Conservation (phyloP, 192 early-diverging fungal genomes). For the Coemansia sp. region DNA sequence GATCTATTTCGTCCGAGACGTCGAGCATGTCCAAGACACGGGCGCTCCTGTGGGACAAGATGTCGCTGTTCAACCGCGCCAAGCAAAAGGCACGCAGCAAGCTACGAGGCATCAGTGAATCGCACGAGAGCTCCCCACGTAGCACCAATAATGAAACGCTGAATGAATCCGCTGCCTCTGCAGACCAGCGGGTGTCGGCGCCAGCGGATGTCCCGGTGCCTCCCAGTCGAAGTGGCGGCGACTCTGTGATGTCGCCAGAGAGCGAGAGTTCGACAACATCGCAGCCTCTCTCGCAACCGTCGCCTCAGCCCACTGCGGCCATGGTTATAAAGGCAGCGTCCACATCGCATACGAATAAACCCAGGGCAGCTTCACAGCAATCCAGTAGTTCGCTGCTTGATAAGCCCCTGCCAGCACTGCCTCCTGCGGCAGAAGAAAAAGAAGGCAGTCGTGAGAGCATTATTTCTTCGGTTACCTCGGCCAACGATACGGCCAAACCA, state of each 20-base stretch:
- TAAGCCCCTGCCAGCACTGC: slow-evolving; percentile 24
- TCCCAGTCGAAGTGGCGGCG: too few relatives aligned
- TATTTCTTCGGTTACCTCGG: background rate
- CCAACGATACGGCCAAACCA: too few relatives aligned
- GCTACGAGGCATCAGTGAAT: slow-evolving; percentile 16
- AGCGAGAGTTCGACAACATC: too few relatives aligned
- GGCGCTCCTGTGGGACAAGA: slow-evolving; percentile 38
- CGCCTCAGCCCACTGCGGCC: slow-evolving; percentile 3
- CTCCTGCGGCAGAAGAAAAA: background rate
- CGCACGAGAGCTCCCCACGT: background rate
- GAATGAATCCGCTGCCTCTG: too few relatives aligned
- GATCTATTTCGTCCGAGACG: background rate
- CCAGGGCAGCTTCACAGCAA: background rate
- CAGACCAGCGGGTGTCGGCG: too few relatives aligned
- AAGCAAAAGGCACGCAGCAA: slow-evolving; percentile 28
- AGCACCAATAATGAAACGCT: too few relatives aligned
- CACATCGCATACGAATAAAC: too few relatives aligned
- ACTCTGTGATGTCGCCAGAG: too few relatives aligned
- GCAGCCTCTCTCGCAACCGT: background rate
- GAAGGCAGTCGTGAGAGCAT: background rate
- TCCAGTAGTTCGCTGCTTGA: slow-evolving; percentile 6
- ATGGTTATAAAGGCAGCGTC: background rate
- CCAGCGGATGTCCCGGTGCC: too few relatives aligned
- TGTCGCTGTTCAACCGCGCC: slow-evolving; percentile 34
- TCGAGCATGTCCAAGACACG: slow-evolving; percentile 19